Evolutionary conservation across 1,284 basidiomycete species (phyloP).

Genomic region (Ustilago shanxiensis): DNA sequence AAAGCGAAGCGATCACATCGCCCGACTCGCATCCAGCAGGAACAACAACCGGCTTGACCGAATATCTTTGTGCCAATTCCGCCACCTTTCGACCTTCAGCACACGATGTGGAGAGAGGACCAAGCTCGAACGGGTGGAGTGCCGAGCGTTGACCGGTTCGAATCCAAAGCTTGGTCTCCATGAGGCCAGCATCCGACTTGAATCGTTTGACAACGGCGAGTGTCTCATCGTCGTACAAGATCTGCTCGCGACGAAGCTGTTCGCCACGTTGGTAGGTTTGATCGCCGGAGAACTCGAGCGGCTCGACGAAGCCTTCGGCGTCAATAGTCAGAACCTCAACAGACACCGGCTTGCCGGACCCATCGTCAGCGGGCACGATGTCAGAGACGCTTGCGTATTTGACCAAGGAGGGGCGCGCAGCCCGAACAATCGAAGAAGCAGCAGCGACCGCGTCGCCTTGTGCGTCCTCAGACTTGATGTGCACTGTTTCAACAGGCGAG

Average conservation of each 20-base stretch:
- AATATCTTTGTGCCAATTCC: slow-evolving; percentile 56
- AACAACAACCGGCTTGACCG: slow-evolving; percentile 34
- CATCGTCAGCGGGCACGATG: not conserved
- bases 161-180: slow-evolving; percentile 38
- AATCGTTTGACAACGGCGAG: slow-evolving; percentile 43
- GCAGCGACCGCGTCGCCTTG: slow-evolving; percentile 20
- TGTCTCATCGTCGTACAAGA: slow-evolving; percentile 55
- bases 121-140: slow-evolving; percentile 43
- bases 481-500: slow-evolving; percentile 20
- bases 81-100: slow-evolving; percentile 51
- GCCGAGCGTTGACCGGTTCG: slow-evolving; percentile 39
- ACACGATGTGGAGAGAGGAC: slow-evolving; percentile 39
- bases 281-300: slow-evolving; percentile 37
- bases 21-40: slow-evolving; percentile 50
- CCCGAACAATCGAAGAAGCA: slow-evolving; percentile 16
- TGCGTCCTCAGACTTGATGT: not conserved
- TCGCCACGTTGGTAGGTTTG: slow-evolving; percentile 47
- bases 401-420: slow-evolving; percentile 7
- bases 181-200: slow-evolving; percentile 32
- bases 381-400: slow-evolving; percentile 8
- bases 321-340: slow-evolving; percentile 44
- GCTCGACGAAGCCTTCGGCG: slow-evolving; percentile 44
- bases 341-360: slow-evolving; percentile 27
- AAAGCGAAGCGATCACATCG: slow-evolving; percentile 45
- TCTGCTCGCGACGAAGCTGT: slow-evolving; percentile 45